Percentiles rank a stretch among this genome's conserved stretches.
phyloP scores from a whole-genome alignment of 495 filamentous ascomycete genomes.

The Glutinoglossum americanum region DNA sequence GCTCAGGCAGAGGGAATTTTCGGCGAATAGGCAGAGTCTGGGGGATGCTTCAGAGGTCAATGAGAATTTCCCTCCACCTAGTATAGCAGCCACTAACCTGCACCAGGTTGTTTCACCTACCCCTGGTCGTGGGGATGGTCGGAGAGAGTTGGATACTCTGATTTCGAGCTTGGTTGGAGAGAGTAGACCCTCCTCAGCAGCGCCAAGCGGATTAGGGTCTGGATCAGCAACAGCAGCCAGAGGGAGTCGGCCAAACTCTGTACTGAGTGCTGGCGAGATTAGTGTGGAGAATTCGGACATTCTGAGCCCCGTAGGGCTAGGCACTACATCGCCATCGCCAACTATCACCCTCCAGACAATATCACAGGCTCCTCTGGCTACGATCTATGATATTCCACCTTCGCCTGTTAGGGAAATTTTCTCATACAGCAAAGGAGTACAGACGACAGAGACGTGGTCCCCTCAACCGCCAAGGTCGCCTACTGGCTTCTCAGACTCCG shows the following conservation, averaged over 20 bases:
- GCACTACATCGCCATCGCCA: constrained; percentile 8
- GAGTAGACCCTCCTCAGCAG: constrained; percentile 48
- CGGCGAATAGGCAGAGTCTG: constrained; percentile 36
- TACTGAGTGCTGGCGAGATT: constrained; percentile 49
- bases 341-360: constrained; percentile 41
- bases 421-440: constrained; percentile 89
- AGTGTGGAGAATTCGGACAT: not conserved
- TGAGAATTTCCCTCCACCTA: not conserved
- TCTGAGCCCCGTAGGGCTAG: constrained; percentile 23
- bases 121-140: constrained; percentile 44
- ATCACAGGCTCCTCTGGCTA: constrained; percentile 42
- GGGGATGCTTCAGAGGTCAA: constrained; percentile 33
- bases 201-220: constrained; percentile 32
- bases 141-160: constrained; percentile 62
- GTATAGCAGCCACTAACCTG: not conserved
- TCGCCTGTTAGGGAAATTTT: constrained; percentile 57
- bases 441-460: constrained; percentile 38
- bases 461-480: constrained; percentile 15
- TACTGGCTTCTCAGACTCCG: constrained; percentile 41
- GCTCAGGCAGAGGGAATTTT: constrained; percentile 51
- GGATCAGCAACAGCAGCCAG: constrained; percentile 36
- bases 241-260: constrained; percentile 68
- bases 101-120: constrained; percentile 27
- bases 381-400: constrained; percentile 51
- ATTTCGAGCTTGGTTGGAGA: constrained; percentile 62